phyloP scores from a whole-genome alignment of 305 asterid genomes.

The Stenogyne calaminthoides region DNA sequence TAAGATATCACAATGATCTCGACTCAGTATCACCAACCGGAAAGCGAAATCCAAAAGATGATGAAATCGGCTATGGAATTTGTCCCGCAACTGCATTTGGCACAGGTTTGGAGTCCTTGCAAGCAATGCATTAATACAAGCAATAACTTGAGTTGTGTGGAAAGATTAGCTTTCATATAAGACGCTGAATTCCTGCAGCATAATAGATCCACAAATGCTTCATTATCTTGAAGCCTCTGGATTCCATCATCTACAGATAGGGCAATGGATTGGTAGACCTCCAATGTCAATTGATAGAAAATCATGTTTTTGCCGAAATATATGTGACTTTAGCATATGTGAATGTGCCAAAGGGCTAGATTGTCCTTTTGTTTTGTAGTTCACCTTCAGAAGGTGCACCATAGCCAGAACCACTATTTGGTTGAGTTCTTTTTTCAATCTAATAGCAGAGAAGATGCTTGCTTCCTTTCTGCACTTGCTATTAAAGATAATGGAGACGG shows the following conservation, averaged over 20 bases:
- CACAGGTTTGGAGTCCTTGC: slow-evolving; percentile 24
- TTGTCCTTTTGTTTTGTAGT: background rate
- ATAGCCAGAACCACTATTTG: background rate
- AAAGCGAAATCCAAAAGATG: background rate
- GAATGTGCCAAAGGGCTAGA: slow-evolving; percentile 9
- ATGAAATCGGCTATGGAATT: background rate
- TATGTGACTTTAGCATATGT: background rate
- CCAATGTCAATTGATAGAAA: background rate
- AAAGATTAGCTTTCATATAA: background rate
- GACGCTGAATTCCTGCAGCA: no score
- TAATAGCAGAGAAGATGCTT: background rate
- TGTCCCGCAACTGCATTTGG: slow-evolving; percentile 11
- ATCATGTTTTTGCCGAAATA: background rate
- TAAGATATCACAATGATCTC: no score
- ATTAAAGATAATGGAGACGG: background rate
- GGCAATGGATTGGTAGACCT: background rate
- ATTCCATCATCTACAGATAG: background rate
- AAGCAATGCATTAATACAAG: background rate
- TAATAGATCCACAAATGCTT: background rate
- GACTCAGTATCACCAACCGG: background rate
- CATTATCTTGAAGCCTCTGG: background rate
- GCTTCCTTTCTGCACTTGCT: background rate
- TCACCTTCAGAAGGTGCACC: background rate
- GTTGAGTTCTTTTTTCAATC: slow-evolving; percentile 13
- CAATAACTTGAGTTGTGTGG: slow-evolving; percentile 1